Percentiles rank a stretch among this genome's conserved stretches.
phyloP scores from a whole-genome alignment of 1,139 yeast genomes.

The Suhomyces taliae region DNA sequence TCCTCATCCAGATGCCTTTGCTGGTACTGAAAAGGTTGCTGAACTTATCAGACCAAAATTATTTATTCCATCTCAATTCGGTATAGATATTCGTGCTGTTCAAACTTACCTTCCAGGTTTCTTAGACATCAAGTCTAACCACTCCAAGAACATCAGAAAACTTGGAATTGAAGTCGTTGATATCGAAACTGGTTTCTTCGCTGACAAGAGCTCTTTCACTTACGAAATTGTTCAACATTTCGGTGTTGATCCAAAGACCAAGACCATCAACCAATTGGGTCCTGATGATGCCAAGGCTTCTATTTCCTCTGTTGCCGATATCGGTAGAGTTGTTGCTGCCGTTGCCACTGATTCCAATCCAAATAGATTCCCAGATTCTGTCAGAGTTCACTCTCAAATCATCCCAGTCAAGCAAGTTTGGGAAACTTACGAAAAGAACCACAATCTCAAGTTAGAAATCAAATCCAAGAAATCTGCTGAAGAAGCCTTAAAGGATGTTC shows the following conservation, averaged over 20 bases:
- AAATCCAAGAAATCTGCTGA: constrained; percentile 25
- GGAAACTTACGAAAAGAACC: constrained; percentile 40
- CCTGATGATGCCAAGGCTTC: constrained; percentile 35
- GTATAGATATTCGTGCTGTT: constrained; percentile 38
- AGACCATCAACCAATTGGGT: constrained; percentile 43
- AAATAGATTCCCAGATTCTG: constrained; percentile 42
- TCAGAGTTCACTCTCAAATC: constrained; percentile 45
- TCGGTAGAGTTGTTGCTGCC: constrained; percentile 45
- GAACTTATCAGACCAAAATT: constrained; percentile 47
- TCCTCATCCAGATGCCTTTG: constrained; percentile 24
- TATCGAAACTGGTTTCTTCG: constrained; percentile 46
- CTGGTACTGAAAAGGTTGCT: constrained; percentile 34
- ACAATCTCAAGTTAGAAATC: constrained; percentile 36
- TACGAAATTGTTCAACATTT: constrained; percentile 34
- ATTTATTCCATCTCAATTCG: constrained; percentile 65
- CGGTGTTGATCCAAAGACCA: constrained; percentile 38
- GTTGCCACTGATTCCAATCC: constrained; percentile 33
- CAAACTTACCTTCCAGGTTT: constrained; percentile 32
- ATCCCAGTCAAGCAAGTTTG: constrained; percentile 40
- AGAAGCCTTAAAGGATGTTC: constrained; percentile 31
- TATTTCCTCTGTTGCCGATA: constrained; percentile 41
- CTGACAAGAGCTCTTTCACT: constrained; percentile 35
- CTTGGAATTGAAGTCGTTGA: constrained; percentile 54
- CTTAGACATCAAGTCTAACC: constrained; percentile 38
- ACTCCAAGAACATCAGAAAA: constrained; percentile 24